Conservation (phyloP, 83 land plant genomes). For the Diphasiastrum complanatum region DNA sequence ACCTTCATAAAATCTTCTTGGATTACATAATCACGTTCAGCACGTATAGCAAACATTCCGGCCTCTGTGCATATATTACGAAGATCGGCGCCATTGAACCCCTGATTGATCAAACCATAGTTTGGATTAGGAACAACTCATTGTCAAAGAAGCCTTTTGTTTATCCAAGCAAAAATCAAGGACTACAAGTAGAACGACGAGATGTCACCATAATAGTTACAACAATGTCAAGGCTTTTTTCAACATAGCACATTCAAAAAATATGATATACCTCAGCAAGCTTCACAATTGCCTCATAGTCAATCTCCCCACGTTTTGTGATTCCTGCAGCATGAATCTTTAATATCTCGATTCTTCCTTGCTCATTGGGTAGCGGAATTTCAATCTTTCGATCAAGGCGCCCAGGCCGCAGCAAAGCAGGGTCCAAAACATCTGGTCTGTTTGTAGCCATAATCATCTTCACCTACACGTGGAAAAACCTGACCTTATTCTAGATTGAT, state of each 20-base stretch:
- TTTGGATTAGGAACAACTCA: background rate
- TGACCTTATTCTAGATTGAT: background rate
- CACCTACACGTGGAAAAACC: constrained; percentile 39
- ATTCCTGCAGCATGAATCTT: constrained; percentile 94
- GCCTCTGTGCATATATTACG: constrained; percentile 97
- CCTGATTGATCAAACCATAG: constrained; percentile 44
- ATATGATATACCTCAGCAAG: constrained; percentile 64
- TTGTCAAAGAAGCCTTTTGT: too few species aligned
- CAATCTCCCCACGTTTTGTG: constrained; percentile 89
- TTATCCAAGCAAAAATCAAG: too few species aligned
- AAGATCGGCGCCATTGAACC: constrained; percentile 93
- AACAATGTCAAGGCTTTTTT: too few species aligned
- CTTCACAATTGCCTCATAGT: constrained; percentile 92
- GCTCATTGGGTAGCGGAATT: constrained; percentile 89
- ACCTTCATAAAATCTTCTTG: constrained; percentile 98
- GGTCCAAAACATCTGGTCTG: constrained; percentile 87
- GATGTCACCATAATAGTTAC: too few species aligned
- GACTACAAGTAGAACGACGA: too few species aligned
- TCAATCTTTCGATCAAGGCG: constrained; percentile 85
- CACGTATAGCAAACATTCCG: constrained; percentile 92
- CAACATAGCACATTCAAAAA: too few species aligned
- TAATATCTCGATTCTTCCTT: constrained; percentile 74
- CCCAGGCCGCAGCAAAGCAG: constrained; percentile 91
- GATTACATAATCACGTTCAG: constrained; percentile 93
- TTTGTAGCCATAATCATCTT: constrained; percentile 98